A percentile compares a stretch with the other conserved stretches of the same genome.
Conservation (phyloP, 495 filamentous ascomycete species). For the Cercophora samala region DNA sequence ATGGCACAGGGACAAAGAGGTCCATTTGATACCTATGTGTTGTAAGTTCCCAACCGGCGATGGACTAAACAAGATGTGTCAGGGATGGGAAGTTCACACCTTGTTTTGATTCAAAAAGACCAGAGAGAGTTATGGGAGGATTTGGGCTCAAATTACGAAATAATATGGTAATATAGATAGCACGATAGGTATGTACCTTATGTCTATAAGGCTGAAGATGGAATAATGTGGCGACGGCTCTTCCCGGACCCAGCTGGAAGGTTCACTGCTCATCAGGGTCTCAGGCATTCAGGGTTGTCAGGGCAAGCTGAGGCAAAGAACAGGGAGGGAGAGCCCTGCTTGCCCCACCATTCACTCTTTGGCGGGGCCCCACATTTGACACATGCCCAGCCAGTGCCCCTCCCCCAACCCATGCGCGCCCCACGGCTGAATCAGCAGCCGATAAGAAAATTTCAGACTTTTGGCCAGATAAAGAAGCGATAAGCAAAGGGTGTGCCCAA, state of each 20-base stretch:
- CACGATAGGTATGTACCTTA: too few species aligned
- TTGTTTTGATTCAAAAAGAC: background rate
- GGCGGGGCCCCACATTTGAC: conserved; percentile 1
- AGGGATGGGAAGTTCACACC: background rate
- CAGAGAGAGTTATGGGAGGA: background rate
- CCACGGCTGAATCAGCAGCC: background rate
- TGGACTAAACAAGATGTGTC: too few species aligned
- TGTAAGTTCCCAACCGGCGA: too few species aligned
- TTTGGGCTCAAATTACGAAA: background rate
- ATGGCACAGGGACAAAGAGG: background rate
- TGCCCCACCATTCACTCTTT: conserved; percentile 2
- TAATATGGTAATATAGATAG: background rate
- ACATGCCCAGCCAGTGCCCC: background rate
- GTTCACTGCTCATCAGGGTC: too few species aligned
- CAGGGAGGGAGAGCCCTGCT: background rate
- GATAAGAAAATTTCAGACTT: background rate
- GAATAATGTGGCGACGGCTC: background rate
- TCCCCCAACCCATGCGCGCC: background rate
- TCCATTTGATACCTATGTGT: too few species aligned
- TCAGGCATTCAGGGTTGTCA: too few species aligned
- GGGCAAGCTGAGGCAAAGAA: too few species aligned
- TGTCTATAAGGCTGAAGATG: background rate
- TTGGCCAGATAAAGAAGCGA: background rate
- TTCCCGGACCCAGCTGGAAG: background rate
- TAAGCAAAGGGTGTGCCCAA: conserved; percentile 2